These are phyloP conservation scores for Chlorencoelia australis DNA, from an alignment of 2,329 filamentous ascomycete genomes.

Conservation along the genomic window DNA sequence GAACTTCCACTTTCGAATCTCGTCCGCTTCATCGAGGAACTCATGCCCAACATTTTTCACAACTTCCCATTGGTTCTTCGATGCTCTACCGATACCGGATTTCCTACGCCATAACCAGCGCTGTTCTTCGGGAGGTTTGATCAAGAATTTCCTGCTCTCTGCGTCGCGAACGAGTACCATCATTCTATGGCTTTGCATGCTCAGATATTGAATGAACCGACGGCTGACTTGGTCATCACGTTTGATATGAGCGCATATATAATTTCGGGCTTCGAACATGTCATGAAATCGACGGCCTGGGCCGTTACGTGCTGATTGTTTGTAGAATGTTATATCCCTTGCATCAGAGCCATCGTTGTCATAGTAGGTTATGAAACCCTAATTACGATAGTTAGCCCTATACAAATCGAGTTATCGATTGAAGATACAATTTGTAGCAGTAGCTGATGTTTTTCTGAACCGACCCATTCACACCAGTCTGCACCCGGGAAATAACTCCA, in stretches of 20 bases:
- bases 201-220: constrained; percentile 33
- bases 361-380: constrained; percentile 21
- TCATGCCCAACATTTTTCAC: constrained; percentile 26
- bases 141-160: constrained; percentile 30
- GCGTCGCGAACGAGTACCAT: constrained; percentile 32
- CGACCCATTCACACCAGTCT: constrained; percentile 35
- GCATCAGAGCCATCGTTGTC: constrained; percentile 20
- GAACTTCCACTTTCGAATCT: constrained; percentile 29
- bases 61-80: constrained; percentile 30
- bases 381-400: background rate
- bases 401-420: background rate
- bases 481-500: constrained; percentile 38
- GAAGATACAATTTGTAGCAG: constrained; percentile 28
- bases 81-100: constrained; percentile 30
- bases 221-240: constrained; percentile 32
- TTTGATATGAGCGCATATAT: constrained; percentile 34
- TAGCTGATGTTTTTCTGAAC: constrained; percentile 30
- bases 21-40: constrained; percentile 33
- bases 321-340: constrained; percentile 24
- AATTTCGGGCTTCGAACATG: constrained; percentile 30
- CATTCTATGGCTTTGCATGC: constrained; percentile 30
- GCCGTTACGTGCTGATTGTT: constrained; percentile 27
- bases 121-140: constrained; percentile 29
- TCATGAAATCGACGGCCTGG: constrained; percentile 27
- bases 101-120: constrained; percentile 32